phyloP scores from a whole-genome alignment of 495 filamentous ascomycete species.

The Parathielavia hyrcaniae region DNA sequence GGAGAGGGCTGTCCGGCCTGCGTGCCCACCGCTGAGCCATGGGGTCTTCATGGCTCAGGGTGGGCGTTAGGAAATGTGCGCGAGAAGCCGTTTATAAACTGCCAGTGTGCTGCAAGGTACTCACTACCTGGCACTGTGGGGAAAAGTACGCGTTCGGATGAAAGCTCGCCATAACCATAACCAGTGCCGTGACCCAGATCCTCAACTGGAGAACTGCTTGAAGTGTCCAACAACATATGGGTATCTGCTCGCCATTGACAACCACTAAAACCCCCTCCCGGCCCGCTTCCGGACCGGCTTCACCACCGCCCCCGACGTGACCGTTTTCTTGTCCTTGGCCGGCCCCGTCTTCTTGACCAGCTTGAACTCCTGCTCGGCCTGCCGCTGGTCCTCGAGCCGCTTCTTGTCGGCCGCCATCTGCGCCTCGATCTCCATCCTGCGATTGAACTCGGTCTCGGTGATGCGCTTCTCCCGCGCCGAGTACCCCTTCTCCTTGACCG shows the following conservation, averaged over 20 bases:
- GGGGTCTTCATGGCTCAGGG: no score
- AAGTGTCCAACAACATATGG: neutral
- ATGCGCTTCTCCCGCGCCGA: conserved; percentile 81
- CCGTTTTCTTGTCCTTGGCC: conserved; percentile 47
- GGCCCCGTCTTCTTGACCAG: conserved; percentile 42
- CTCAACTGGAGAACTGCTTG: neutral
- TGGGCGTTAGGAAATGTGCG: no score
- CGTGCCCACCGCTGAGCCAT: no score
- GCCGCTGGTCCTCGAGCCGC: conserved; percentile 56
- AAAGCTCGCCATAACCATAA: neutral
- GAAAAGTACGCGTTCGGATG: no score
- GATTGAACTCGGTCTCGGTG: conserved; percentile 90
- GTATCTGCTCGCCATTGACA: neutral
- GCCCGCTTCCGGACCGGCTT: conserved; percentile 52
- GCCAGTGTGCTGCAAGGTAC: no score
- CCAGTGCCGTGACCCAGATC: no score
- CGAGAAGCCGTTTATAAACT: no score
- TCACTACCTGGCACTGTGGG: no score
- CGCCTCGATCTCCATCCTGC: conserved; percentile 90
- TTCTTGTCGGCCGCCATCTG: conserved; percentile 87
- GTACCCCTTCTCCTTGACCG: conserved; percentile 95
- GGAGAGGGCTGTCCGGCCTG: no score
- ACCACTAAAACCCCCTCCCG: conserved; percentile 27
- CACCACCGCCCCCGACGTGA: conserved; percentile 52
- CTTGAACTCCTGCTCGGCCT: conserved; percentile 41